phyloP scores from a whole-genome alignment of 495 filamentous ascomycete species.

The Aspergillus saccharolyticus region DNA sequence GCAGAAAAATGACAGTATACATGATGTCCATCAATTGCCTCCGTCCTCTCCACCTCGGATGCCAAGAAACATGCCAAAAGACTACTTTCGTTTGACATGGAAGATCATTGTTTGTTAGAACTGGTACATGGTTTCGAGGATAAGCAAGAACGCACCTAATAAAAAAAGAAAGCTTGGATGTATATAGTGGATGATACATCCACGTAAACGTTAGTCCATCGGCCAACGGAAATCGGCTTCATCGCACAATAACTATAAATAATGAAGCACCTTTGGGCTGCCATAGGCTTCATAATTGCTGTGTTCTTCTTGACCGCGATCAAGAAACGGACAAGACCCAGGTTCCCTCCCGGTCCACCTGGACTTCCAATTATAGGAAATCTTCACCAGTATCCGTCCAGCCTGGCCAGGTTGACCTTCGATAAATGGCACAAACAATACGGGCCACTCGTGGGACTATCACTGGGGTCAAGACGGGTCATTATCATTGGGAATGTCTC shows the following conservation, averaged over 20 bases:
- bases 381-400: slow-evolving; percentile 16
- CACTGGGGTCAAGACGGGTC: background rate
- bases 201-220: no score
- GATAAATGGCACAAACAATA: slow-evolving; percentile 15
- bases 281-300: background rate
- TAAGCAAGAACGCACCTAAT: no score
- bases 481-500: slow-evolving; percentile 8
- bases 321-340: background rate
- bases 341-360: background rate
- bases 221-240: background rate
- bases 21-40: no score
- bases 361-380: slow-evolving; percentile 23
- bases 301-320: background rate
- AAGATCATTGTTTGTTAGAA: no score
- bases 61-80: no score
- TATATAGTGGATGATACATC: no score
- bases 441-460: background rate
- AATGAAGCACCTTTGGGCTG: background rate
- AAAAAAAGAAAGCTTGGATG: no score
- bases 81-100: no score
- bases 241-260: background rate
- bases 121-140: no score
- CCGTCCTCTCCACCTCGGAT: no score
- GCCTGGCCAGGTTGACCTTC: slow-evolving; percentile 6
- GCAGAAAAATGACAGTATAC: no score